Base-by-base conservation (phyloP, 2,329 filamentous ascomycete genomes). In the Fusarium agapanthi region DNA sequence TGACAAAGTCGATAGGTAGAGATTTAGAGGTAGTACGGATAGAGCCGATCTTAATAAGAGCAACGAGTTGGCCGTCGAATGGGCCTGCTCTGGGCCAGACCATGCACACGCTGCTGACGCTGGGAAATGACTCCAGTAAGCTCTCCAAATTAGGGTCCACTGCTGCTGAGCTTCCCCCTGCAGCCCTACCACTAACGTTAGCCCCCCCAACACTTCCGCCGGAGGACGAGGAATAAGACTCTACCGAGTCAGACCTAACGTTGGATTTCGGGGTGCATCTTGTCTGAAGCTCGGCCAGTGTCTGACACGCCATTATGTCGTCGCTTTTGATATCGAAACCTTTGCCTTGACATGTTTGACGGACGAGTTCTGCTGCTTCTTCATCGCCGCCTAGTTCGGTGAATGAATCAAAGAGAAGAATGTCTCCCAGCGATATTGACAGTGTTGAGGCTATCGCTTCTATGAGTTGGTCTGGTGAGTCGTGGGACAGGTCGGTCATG, bases 21-120 rank as follows among this genome's bases (percentile, higher is more conserved):
- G 69, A 6, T 79, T 77, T 16, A 81, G 77, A 77, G 43, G 40
- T 54, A 51, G 26, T 51, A n/a, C n/a, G n/a, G n/a, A n/a, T n/a
- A 55, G 26, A 51, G 24, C 67, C 53, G 47, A 87, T 76, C 28
- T 83, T 85, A 72, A 88, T 71, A 57, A 88, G 81, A 43, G 84
- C 86, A 35, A 88, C 83, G 37, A 84, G 78, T 67, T 85, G 85
- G 20, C 84, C 85, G 68, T 88, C 86, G 51, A 88, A 84, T 20
- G 84, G 81, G 14, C 86, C 86, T 15, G 86, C 86, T 63, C 83
- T 84, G 24, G 86, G 86, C 35, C 79, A 83, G 28, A 88, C 79
- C 20, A 87, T 77, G 45, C 81, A 83, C 20, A 84, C 82, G 65
- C 79, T 81, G 32, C 80, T 81, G 20, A 88, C 81, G 26, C 81